Percentiles rank a stretch among this genome's conserved stretches.
Conservation (phyloP, 2,329 filamentous ascomycete species). For the Lizonia empirigonia region DNA sequence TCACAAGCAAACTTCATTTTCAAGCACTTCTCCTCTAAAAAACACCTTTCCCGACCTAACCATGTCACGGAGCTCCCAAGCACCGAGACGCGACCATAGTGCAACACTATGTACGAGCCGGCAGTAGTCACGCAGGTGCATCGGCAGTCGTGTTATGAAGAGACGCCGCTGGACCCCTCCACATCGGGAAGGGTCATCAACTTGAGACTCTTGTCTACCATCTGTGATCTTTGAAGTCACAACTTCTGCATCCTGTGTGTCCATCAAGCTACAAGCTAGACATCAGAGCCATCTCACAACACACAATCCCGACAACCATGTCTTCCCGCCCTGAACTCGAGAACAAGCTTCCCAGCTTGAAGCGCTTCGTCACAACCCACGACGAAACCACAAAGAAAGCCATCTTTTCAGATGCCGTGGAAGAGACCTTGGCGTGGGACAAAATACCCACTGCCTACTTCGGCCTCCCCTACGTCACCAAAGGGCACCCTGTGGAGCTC, state of each 20-base stretch:
- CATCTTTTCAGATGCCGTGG: constrained; percentile 38
- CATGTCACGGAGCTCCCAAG: not conserved
- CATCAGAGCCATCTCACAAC: not conserved
- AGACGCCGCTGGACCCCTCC: no score
- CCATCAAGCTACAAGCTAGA: not conserved
- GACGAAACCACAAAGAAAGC: constrained; percentile 40
- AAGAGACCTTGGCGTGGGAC: constrained; percentile 29
- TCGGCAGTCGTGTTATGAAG: constrained; percentile 1
- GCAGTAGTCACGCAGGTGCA: constrained; percentile 1
- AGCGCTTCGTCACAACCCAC: constrained; percentile 48
- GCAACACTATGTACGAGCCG: not conserved
- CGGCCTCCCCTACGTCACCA: constrained; percentile 56
- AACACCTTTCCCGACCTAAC: no score
- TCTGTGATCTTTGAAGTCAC: not conserved
- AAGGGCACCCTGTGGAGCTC: constrained; percentile 54
- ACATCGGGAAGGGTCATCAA: constrained; percentile 7
- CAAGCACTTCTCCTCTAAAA: no score
- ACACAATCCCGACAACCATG: constrained; percentile 15
- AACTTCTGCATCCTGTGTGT: not conserved
- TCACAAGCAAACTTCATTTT: no score
- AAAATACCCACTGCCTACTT: constrained; percentile 46
- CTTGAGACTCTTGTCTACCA: not conserved
- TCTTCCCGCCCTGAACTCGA: constrained; percentile 14
- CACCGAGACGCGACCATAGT: not conserved
- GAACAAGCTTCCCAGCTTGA: constrained; percentile 35